These are phyloP conservation scores for Tolypocladium album DNA, from an alignment of 2,329 filamentous ascomycete genomes.

Conservation along the genomic window DNA sequence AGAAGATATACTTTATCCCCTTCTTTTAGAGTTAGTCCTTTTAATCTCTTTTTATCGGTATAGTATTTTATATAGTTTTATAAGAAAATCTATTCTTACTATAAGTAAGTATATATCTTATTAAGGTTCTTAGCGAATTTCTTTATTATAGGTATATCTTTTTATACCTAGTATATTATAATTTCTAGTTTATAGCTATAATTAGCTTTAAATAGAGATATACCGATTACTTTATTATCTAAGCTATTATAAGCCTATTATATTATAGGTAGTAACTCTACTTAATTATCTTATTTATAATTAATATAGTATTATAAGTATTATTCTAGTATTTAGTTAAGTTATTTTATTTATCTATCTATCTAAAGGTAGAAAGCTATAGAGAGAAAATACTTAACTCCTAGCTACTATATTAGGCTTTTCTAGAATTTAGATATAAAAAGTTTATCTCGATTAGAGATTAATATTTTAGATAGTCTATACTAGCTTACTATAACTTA, in stretches of 20 bases:
- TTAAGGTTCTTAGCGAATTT: not conserved
- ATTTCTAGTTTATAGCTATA: not conserved
- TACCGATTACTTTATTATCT: not conserved
- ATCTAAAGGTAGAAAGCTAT: not conserved
- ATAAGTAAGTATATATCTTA: not conserved
- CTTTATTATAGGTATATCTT: not conserved
- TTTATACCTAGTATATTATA: not conserved
- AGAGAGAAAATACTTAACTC: not conserved
- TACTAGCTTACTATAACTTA: not conserved
- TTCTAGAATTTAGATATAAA: not conserved
- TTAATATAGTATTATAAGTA: not conserved
- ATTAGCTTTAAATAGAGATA: not conserved
- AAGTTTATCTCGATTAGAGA: not conserved
- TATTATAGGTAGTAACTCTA: not conserved
- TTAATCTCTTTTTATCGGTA: not conserved
- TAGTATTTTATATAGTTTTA: not conserved
- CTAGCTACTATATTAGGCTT: not conserved
- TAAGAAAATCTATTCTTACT: not conserved
- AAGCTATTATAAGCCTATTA: not conserved
- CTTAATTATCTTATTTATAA: not conserved
- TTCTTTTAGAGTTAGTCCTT: not conserved
- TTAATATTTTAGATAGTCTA: not conserved
- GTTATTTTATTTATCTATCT: not conserved
- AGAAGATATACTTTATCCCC: not conserved
- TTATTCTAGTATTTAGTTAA: not conserved